Evolutionary conservation across 768 basidiomycete genomes (phyloP).

Genomic region (Leucosporidium yakuticum): DNA sequence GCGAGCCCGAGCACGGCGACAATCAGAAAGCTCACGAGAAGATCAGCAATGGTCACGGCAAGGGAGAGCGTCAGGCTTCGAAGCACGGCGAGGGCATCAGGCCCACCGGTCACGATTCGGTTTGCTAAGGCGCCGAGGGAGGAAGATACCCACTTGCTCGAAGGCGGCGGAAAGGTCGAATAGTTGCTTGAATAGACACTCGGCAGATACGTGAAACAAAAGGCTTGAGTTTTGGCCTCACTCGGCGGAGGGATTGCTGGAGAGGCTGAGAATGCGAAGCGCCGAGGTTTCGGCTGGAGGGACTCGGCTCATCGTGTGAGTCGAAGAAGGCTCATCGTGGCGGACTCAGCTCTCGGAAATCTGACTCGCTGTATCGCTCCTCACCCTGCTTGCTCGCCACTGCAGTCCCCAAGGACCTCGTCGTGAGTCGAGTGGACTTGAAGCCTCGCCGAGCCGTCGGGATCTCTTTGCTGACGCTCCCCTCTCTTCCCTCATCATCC

Average conservation of each 20-base stretch:
- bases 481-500: background rate
- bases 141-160: background rate
- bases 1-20: slow-evolving; percentile 47
- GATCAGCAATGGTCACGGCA: slow-evolving; percentile 20
- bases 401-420: slow-evolving; percentile 58
- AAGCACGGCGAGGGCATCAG: slow-evolving; percentile 27
- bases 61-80: slow-evolving; percentile 13
- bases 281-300: too few relatives aligned
- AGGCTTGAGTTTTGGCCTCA: too few relatives aligned
- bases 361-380: too few relatives aligned
- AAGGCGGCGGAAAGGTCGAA: background rate
- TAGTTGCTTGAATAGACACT: background rate
- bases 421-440: too few relatives aligned
- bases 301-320: too few relatives aligned
- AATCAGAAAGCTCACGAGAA: slow-evolving; percentile 51
- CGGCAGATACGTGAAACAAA: too few relatives aligned
- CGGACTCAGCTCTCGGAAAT: too few relatives aligned
- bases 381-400: too few relatives aligned
- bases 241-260: too few relatives aligned
- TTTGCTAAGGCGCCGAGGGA: slow-evolving; percentile 7
- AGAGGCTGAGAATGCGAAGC: too few relatives aligned
- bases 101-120: slow-evolving; percentile 23
- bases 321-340: too few relatives aligned
- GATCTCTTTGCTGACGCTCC: background rate
- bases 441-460: slow-evolving; percentile 21